phyloP scores from a whole-genome alignment of 2,329 filamentous ascomycete genomes.

The Epichloe brachyelytri region DNA sequence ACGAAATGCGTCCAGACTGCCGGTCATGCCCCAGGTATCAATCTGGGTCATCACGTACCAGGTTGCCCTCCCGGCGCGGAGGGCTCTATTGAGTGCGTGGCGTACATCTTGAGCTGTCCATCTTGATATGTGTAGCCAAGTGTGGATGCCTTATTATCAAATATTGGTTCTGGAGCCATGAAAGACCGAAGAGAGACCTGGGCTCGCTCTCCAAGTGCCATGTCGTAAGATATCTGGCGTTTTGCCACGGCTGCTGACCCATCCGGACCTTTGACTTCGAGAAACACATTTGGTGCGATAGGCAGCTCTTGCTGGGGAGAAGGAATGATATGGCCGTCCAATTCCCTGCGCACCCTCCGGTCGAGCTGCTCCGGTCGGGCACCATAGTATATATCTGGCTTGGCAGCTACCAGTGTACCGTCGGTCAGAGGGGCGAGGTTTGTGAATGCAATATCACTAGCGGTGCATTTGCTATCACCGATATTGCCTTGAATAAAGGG shows the following conservation, averaged over 20 bases:
- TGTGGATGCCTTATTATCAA: slow-evolving; percentile 25
- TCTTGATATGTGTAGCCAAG: slow-evolving; percentile 22
- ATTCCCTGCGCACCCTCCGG: slow-evolving; percentile 9
- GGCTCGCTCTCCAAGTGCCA: not conserved
- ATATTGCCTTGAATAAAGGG: slow-evolving; percentile 18
- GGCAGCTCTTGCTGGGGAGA: slow-evolving; percentile 15
- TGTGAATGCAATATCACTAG: slow-evolving; percentile 17
- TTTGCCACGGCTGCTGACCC: slow-evolving; percentile 4
- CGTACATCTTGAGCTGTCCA: slow-evolving; percentile 23
- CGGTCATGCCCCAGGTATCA: slow-evolving; percentile 14
- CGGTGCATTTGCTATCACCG: slow-evolving; percentile 12
- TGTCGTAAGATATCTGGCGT: slow-evolving; percentile 7
- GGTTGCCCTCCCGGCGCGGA: slow-evolving; percentile 15
- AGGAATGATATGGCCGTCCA: slow-evolving; percentile 16
- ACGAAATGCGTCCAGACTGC: slow-evolving; percentile 15
- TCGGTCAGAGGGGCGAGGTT: slow-evolving; percentile 25
- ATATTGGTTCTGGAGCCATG: slow-evolving; percentile 12
- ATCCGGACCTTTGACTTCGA: slow-evolving; percentile 24
- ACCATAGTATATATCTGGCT: slow-evolving; percentile 23
- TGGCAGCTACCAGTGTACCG: slow-evolving; percentile 16
- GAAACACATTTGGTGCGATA: slow-evolving; percentile 25
- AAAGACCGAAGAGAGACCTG: not conserved
- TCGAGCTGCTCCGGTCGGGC: slow-evolving; percentile 17
- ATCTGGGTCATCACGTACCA: slow-evolving; percentile 26
- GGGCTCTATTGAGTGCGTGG: slow-evolving; percentile 20